These are phyloP conservation scores for Chaetoscypha palmicola DNA, from an alignment of 2,329 filamentous ascomycete species.

Conservation along the genomic window DNA sequence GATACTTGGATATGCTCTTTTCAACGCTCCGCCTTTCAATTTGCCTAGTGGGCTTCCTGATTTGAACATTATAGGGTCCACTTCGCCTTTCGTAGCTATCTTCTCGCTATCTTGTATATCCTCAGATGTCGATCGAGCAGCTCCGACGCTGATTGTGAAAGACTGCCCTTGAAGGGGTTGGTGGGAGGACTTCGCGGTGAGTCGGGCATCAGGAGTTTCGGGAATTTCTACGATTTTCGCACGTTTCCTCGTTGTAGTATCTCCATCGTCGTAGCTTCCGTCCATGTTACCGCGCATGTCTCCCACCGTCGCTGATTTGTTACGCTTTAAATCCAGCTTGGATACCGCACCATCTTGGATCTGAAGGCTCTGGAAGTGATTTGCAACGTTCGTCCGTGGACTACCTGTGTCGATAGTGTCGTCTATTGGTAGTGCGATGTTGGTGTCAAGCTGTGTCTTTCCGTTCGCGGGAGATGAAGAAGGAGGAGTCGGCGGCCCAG, in stretches of 20 bases:
- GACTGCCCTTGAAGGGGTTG: background rate
- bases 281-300: background rate
- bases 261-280: conserved; percentile 12
- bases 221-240: conserved; percentile 11
- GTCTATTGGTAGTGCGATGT: conserved; percentile 3
- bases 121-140: background rate
- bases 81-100: conserved; percentile 17
- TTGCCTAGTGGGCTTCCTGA: conserved; percentile 12
- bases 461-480: conserved; percentile 11
- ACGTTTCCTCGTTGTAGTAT: conserved; percentile 19
- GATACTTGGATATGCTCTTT: conserved; percentile 25
- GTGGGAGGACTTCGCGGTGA: background rate
- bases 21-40: conserved; percentile 13
- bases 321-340: conserved; percentile 19
- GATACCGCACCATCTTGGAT: conserved; percentile 19
- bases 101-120: conserved; percentile 2
- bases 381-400: conserved; percentile 28
- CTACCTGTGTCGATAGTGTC: conserved; percentile 15
- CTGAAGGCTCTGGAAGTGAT: conserved; percentile 28
- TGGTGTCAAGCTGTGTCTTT: conserved; percentile 14
- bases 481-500: conserved; percentile 18
- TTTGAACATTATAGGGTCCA: conserved; percentile 27
- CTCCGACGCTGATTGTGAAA: background rate
- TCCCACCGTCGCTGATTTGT: background rate
- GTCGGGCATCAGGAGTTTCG: background rate